Evolutionary conservation across 1,139 yeast species (phyloP).

Genomic region (Diutina rugosa): DNA sequence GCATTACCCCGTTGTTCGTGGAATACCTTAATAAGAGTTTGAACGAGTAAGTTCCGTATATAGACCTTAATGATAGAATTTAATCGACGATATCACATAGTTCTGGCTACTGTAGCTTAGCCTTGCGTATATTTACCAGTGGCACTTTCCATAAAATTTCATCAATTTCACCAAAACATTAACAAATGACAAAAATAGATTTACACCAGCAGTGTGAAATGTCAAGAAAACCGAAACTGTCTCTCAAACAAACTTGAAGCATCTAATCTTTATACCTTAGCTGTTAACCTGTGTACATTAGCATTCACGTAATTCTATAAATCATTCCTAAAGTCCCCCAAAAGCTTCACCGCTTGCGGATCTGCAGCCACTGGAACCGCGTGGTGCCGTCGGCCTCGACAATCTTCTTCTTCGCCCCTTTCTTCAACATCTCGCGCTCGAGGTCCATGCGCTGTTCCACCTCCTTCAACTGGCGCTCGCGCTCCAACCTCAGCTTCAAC

Average conservation of each 20-base stretch:
- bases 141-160: too few relatives aligned
- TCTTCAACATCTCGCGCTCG: conserved; percentile 81
- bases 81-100: too few relatives aligned
- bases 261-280: too few relatives aligned
- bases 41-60: neutral
- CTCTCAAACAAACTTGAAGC: too few relatives aligned
- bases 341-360: conserved; percentile 51
- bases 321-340: neutral
- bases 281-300: neutral
- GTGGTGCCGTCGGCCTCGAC: conserved; percentile 51
- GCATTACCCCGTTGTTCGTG: conserved; percentile 61
- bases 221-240: too few relatives aligned
- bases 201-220: too few relatives aligned
- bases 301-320: neutral
- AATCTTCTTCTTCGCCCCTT: conserved; percentile 74
- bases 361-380: conserved; percentile 77
- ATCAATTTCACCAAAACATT: too few relatives aligned
- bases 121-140: too few relatives aligned
- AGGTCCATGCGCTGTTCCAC: conserved; percentile 64
- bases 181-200: too few relatives aligned
- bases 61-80: too few relatives aligned
- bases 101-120: too few relatives aligned
- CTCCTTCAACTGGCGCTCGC: conserved; percentile 51
- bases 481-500: conserved; percentile 46
- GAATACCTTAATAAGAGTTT: conserved; percentile 48